Evolutionary conservation across 371 early-diverging fungal species (phyloP).

Genomic region (Mortierella sp.): DNA sequence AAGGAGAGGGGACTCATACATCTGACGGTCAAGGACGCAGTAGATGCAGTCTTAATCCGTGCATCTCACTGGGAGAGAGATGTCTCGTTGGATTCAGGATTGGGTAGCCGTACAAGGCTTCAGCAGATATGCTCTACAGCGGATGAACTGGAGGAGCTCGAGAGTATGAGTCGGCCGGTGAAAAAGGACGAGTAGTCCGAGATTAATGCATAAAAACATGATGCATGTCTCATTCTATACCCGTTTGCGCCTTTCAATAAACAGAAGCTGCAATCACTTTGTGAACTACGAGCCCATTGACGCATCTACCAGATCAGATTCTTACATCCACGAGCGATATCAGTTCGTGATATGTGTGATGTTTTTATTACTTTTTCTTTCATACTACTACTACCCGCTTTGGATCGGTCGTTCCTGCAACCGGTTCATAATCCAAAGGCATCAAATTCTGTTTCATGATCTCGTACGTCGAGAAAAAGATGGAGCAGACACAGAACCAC

Average conservation of each 20-base stretch:
- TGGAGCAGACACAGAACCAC: conserved; percentile 86
- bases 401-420: not conserved
- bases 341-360: not conserved
- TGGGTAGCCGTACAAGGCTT: too few species aligned
- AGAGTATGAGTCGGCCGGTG: too few species aligned
- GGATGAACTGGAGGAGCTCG: too few species aligned
- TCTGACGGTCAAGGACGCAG: conserved; percentile 49
- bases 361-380: not conserved
- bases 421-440: conserved; percentile 49
- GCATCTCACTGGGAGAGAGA: conserved; percentile 15
- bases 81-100: not conserved
- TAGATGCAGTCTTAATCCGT: conserved; percentile 40
- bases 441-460: conserved; percentile 64
- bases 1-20: conserved; percentile 43
- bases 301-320: too few species aligned
- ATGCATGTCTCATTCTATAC: too few species aligned
- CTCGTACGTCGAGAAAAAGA: conserved; percentile 85
- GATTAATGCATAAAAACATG: too few species aligned
- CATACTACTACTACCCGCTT: conserved; percentile 18
- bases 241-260: not conserved
- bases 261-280: not conserved
- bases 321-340: too few species aligned
- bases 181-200: too few species aligned
- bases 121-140: too few species aligned
- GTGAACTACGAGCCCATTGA: not conserved